Evolutionary conservation across 177 flowering plant genomes (phyloP).

Genomic region (Tripterygium wilfordii): DNA sequence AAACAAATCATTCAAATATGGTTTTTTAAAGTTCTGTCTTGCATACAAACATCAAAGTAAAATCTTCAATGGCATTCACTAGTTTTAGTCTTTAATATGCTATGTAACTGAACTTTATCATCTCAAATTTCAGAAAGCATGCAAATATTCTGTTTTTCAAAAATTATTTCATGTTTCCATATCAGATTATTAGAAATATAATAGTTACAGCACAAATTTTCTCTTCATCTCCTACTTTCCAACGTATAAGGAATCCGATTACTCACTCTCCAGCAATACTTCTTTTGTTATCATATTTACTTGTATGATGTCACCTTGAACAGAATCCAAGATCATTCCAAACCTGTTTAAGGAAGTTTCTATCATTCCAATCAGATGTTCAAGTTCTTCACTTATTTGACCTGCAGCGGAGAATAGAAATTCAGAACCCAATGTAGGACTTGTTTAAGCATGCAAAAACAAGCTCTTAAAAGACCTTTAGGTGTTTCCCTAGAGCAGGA

Average conservation of each 20-base stretch:
- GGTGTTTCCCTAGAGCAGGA: neutral
- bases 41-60: neutral
- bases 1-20: neutral
- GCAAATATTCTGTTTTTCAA: no score
- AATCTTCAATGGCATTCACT: neutral
- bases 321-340: slow-evolving; percentile 78
- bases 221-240: neutral
- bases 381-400: slow-evolving; percentile 73
- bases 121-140: no score
- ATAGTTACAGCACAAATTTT: neutral
- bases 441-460: neutral
- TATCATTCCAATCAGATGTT: slow-evolving; percentile 63
- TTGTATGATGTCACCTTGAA: slow-evolving; percentile 88
- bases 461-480: no score
- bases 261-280: slow-evolving; percentile 65
- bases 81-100: no score
- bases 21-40: neutral
- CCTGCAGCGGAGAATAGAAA: slow-evolving; percentile 41
- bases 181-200: no score
- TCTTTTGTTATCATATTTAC: slow-evolving; percentile 78
- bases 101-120: no score
- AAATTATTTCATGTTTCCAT: no score
- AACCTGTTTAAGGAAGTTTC: slow-evolving; percentile 67
- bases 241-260: neutral
- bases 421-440: neutral